Conservation (phyloP, 2,329 filamentous ascomycete genomes). For the Lecanicillium sp. region DNA sequence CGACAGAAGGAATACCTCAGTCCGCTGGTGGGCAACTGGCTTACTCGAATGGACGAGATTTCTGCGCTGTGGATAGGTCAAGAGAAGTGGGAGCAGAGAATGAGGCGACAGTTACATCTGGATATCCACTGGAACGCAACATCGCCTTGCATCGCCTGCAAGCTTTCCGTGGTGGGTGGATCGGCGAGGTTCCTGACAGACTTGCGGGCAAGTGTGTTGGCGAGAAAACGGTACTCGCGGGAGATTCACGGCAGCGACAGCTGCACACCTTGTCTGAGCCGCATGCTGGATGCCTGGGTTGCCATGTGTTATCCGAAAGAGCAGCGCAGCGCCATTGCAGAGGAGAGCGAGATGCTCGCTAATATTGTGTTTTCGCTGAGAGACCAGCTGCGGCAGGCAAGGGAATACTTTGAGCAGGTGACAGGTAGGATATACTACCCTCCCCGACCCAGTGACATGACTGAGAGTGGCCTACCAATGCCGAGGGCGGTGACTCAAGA, state of each 20-base stretch:
- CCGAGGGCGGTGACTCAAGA: no score
- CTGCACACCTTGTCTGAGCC: constrained; percentile 14
- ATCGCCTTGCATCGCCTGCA: constrained; percentile 46
- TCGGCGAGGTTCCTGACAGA: constrained; percentile 33
- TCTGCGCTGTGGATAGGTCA: constrained; percentile 31
- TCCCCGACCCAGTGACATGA: no score
- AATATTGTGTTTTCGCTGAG: neutral
- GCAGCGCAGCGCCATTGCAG: neutral
- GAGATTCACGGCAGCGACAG: neutral
- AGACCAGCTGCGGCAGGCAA: neutral
- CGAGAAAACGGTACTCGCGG: constrained; percentile 19
- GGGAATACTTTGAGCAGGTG: no score
- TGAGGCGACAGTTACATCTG: neutral
- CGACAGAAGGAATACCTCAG: neutral
- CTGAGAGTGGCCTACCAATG: no score
- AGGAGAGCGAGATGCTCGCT: constrained; percentile 4
- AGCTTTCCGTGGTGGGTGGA: constrained; percentile 40
- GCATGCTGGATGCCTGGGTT: constrained; percentile 30
- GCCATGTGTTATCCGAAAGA: neutral
- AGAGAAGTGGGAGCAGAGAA: constrained; percentile 22
- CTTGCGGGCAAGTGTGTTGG: constrained; percentile 34
- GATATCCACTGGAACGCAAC: constrained; percentile 22
- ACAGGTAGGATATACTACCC: no score
- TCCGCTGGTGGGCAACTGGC: neutral
- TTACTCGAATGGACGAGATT: constrained; percentile 24